A percentile compares a stretch with the other conserved stretches of the same genome.
Conservation (phyloP, 225 moss, liverwort and hornwort species). For the Pleurozium schreberi region DNA sequence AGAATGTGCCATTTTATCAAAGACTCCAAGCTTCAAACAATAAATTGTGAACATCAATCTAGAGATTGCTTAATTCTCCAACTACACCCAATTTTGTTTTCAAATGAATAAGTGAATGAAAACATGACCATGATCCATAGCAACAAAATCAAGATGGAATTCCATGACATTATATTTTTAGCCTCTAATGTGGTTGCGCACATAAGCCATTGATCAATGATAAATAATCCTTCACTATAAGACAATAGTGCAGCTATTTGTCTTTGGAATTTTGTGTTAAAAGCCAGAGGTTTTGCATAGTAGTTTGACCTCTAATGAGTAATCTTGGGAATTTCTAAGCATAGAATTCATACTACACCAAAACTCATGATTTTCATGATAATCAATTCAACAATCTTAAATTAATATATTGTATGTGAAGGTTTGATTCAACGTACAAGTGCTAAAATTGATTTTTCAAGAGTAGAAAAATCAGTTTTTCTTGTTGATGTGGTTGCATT, state of each 20-base stretch:
- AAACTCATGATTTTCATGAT: not conserved
- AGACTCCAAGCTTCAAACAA: not conserved
- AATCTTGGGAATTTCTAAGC: not conserved
- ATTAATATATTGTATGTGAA: not conserved
- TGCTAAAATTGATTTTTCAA: not conserved
- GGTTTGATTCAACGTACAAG: not conserved
- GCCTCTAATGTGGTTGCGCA: rapidly evolving
- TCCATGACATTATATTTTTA: not conserved
- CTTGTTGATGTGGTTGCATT: too few species aligned
- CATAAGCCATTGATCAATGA: not conserved
- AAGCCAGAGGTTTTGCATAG: rapidly evolving
- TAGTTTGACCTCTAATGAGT: not conserved
- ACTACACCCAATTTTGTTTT: too few species aligned
- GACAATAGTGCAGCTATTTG: rapidly evolving
- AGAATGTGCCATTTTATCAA: not conserved
- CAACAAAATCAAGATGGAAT: not conserved
- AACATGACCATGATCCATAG: not conserved
- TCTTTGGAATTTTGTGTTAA: not conserved
- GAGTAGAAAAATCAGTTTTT: too few species aligned
- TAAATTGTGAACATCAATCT: not conserved
- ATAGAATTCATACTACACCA: rapidly evolving
- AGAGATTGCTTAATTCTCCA: not conserved
- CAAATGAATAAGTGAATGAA: not conserved
- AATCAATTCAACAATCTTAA: rapidly evolving
- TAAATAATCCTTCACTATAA: not conserved